phyloP scores from a whole-genome alignment of 306 rosid genomes.

The Inga oerstediana region DNA sequence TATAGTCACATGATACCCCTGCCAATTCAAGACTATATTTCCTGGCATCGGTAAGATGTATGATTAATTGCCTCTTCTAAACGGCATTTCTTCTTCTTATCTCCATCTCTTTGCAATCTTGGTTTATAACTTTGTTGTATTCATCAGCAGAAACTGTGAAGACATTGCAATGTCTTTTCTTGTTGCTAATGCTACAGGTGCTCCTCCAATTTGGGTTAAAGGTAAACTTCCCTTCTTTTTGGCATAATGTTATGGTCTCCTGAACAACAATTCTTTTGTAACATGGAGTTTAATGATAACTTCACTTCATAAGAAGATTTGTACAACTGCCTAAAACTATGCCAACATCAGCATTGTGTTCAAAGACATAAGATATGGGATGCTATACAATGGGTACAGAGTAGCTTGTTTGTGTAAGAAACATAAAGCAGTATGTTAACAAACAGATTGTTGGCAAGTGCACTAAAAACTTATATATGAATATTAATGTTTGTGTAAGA shows the following conservation, averaged over 20 bases:
- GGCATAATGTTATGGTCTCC: background rate
- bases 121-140: conserved; percentile 9
- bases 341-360: background rate
- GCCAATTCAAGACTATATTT: conserved; percentile 52
- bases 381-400: background rate
- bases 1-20: conserved; percentile 46
- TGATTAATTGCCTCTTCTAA: conserved; percentile 15
- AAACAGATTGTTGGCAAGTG: background rate
- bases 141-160: conserved; percentile 53
- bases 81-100: conserved; percentile 8
- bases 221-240: conserved; percentile 40
- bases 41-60: conserved; percentile 47
- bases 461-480: background rate
- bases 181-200: conserved; percentile 53
- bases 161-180: conserved; percentile 69
- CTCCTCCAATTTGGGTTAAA: conserved; percentile 69
- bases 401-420: background rate
- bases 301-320: conserved; percentile 15
- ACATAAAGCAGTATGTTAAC: background rate
- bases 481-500: background rate
- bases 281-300: background rate
- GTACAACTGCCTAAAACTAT: background rate
- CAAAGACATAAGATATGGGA: background rate
- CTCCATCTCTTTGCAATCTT: background rate
- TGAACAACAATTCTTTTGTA: background rate